These are phyloP conservation scores for Kluyveromyces dobzhanskii DNA, from an alignment of 805 yeast genomes.

Conservation along the genomic window DNA sequence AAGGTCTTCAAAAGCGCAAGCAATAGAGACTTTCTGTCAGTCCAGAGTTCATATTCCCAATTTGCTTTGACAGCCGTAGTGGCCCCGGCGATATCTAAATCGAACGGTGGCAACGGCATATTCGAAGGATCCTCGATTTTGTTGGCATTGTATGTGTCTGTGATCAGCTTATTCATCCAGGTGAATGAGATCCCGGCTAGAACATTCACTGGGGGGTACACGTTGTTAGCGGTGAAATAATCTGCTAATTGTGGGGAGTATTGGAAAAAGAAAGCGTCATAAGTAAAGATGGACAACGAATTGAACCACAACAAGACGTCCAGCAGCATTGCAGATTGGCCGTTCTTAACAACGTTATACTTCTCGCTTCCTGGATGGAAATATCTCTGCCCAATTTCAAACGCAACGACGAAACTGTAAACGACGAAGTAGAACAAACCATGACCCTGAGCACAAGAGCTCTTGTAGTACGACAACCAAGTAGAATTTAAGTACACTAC, in stretches of 20 bases:
- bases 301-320: constrained; percentile 27
- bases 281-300: constrained; percentile 27
- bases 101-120: constrained; percentile 35
- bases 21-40: constrained; percentile 26
- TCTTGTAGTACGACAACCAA: constrained; percentile 22
- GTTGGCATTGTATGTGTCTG: constrained; percentile 32
- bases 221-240: constrained; percentile 28
- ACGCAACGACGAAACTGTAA: constrained; percentile 13
- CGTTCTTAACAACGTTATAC: constrained; percentile 16
- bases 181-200: constrained; percentile 35
- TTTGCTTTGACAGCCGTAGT: constrained; percentile 24
- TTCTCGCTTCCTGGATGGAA: constrained; percentile 11
- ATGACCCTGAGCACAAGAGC: constrained; percentile 22
- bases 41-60: constrained; percentile 32
- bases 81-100: constrained; percentile 29
- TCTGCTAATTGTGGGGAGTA: constrained; percentile 35
- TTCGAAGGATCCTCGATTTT: constrained; percentile 34
- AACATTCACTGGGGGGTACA: constrained; percentile 22
- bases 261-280: constrained; percentile 31
- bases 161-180: constrained; percentile 41
- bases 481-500: constrained; percentile 24
- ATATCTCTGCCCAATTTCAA: constrained; percentile 21
- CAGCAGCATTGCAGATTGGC: constrained; percentile 11
- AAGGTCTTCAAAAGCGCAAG: constrained; percentile 32
- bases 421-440: constrained; percentile 23